phyloP scores from a whole-genome alignment of 2,329 filamentous ascomycete species.

The Xylaria multiplex region DNA sequence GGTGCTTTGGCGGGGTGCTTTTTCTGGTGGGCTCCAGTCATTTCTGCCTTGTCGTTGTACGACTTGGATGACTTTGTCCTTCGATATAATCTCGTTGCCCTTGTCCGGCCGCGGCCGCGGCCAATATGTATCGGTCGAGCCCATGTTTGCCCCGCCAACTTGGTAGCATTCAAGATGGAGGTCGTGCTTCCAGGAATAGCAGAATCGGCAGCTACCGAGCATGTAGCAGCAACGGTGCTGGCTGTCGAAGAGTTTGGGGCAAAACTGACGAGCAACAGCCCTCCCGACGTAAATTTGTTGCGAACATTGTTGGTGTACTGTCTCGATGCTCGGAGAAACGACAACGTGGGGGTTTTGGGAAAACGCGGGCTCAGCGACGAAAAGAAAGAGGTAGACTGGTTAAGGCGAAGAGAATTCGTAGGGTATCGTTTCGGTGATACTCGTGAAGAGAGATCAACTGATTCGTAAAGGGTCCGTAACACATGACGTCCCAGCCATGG shows the following conservation, averaged over 20 bases:
- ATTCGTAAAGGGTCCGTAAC: constrained; percentile 47
- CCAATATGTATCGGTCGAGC: constrained; percentile 48
- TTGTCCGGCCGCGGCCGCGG: constrained; percentile 41
- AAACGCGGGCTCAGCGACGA: constrained; percentile 40
- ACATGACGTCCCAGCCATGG: constrained; percentile 47
- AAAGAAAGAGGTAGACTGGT: constrained; percentile 40
- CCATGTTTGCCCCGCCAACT: constrained; percentile 53
- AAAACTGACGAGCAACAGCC: constrained; percentile 62
- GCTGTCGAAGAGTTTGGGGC: constrained; percentile 53
- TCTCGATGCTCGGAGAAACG: constrained; percentile 45
- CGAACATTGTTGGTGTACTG: constrained; percentile 55
- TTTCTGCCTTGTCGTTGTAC: constrained; percentile 39
- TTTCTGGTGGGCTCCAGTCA: constrained; percentile 38
- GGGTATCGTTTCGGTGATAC: constrained; percentile 40
- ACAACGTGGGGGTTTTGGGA: constrained; percentile 44
- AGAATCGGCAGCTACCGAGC: constrained; percentile 53
- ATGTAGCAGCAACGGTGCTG: constrained; percentile 53
- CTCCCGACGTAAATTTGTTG: constrained; percentile 64
- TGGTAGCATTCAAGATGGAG: constrained; percentile 49
- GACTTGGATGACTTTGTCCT: constrained; percentile 50
- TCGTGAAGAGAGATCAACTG: constrained; percentile 44
- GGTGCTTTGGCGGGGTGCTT: constrained; percentile 31
- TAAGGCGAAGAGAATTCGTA: constrained; percentile 36
- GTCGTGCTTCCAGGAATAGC: constrained; percentile 43
- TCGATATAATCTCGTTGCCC: constrained; percentile 39